Base-by-base conservation (phyloP, 768 basidiomycete genomes). In the Nidularia sp. region DNA sequence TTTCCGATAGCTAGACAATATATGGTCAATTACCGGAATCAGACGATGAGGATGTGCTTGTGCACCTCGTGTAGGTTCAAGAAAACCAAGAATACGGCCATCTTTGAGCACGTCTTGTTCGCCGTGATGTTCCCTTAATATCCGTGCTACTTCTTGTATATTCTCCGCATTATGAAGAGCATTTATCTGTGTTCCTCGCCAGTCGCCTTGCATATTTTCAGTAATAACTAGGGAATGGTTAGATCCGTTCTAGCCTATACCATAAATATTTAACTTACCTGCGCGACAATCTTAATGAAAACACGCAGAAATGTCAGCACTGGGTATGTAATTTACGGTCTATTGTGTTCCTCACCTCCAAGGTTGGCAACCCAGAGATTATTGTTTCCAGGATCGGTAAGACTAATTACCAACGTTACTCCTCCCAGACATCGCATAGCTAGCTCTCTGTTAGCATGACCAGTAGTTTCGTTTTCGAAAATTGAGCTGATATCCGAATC, bases 331-430 rank as follows among this genome's bases (percentile, higher is more conserved):
- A n/a, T n/a, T n/a, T n/a, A n/a, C n/a, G n/a, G n/a, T n/a, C n/a
- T n/a, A n/a, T n/a, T n/a, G n/a, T 51, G 47, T 9, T 32, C 36
- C 52, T 53, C 55, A 63, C 66, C 67, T 49, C 81, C 81, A 33
- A 84, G 70, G 60, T 81, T 84, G 5, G 78, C 78, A 49, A 84
- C 56, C 83, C 83, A 84, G n/a, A 84, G 52, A 52, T 80, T 73
- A 59, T 69, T 70, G 36, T 68, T 68, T 6, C 64, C 59, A 41
- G 79, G 77, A 67, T 84, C 81, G 34, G 76, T 70, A 33, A 84
- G 67, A 48, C 81, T 71, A 45, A 85, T 64, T 34, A 84, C 66
- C 5, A 77, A 72, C 0, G 82, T 85, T 0, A 75, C 74, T 18
- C 82, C 82, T 44, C 80, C 76, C 60, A 84, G 73, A 54, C 77